Evolutionary conservation across 441 rosid genomes (phyloP), one percentile per base, ranked within the genome.

Genomic region (Macaranga tanarius): DNA sequence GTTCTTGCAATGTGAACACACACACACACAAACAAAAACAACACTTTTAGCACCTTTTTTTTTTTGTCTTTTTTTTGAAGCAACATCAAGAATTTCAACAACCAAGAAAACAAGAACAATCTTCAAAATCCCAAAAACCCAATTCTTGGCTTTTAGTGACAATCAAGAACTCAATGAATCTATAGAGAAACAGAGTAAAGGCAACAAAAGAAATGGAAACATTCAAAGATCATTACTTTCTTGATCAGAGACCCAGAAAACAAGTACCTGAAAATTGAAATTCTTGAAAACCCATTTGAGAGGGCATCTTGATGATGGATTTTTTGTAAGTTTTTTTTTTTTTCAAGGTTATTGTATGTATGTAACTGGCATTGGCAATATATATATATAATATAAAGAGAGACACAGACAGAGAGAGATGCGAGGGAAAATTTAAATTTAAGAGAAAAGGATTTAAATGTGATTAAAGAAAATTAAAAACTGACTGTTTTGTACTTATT

Each of bases 221-320:
- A 42, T 16, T 48, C 45, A 7, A 42, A 54, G 16, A 60, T 5
- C 10, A 23, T 17, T 11, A 10, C 9, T 7, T 57, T 28, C 10
- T 50, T 52, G 22, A 10, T 25, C 60, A 38, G 10, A 17, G 42
- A 13, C 8, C 51, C 25, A 13, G 11, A 25, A 58, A 57, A 67
- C 69, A n/a, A 61, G 23, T n/a, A 78, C 82, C 82, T 62, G 76
- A 45, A 59, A 52, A 76, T 34, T 67, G 65, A 62, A 70, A 70
- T 62, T 81, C 74, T 38, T 70, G 78, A n/a, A 75, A 55, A 40
- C 51, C 57, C 15, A 0, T 40, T 61, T 65, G 40, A 59, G 73
- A 72, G 4, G 75, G 55, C 77, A 73, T 73, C 42, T 69, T 56
- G 61, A 57, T 60, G 22, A 66, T 57, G 38, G 6, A n/a, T n/a